A percentile compares a stretch with the other conserved stretches of the same genome.
phyloP scores from a whole-genome alignment of 2,329 filamentous ascomycete species.

The Sporothrix protearum region DNA sequence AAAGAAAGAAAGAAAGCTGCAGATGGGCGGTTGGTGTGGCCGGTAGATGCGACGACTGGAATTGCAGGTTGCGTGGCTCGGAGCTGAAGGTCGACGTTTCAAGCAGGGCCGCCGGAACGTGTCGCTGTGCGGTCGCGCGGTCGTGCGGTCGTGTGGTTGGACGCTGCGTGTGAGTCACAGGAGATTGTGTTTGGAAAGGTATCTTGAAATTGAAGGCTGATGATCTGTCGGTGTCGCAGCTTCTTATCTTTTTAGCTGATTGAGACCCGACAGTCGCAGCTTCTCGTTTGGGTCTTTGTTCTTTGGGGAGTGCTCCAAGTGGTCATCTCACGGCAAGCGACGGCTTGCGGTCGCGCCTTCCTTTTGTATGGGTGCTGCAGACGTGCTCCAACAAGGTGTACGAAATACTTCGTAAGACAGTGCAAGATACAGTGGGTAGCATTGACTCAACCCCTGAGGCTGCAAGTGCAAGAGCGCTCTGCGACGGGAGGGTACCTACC shows the following conservation, averaged over 20 bases:
- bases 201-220: not conserved
- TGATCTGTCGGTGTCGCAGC: not conserved
- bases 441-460: slow-evolving; percentile 25
- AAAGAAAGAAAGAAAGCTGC: not conserved
- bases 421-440: not conserved
- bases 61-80: slow-evolving; percentile 2
- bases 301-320: not conserved
- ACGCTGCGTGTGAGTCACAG: slow-evolving; percentile 15
- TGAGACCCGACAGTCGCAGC: slow-evolving; percentile 8
- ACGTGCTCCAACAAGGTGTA: not conserved
- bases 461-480: slow-evolving; percentile 20
- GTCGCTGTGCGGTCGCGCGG: not conserved
- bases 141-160: not conserved
- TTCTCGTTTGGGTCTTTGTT: slow-evolving; percentile 2
- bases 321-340: not conserved
- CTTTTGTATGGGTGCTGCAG: slow-evolving; percentile 4
- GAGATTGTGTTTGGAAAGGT: not conserved
- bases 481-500: not conserved
- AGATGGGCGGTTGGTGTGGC: not conserved
- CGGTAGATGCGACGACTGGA: not conserved
- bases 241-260: slow-evolving; percentile 8
- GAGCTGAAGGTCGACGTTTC: not conserved
- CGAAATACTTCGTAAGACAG: too few species aligned
- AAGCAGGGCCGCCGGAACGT: not conserved
- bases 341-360: slow-evolving; percentile 4